Evolutionary conservation across 768 basidiomycete species (phyloP), one percentile per base, ranked within the genome.

Genomic region (Leccinum aurantiacum): DNA sequence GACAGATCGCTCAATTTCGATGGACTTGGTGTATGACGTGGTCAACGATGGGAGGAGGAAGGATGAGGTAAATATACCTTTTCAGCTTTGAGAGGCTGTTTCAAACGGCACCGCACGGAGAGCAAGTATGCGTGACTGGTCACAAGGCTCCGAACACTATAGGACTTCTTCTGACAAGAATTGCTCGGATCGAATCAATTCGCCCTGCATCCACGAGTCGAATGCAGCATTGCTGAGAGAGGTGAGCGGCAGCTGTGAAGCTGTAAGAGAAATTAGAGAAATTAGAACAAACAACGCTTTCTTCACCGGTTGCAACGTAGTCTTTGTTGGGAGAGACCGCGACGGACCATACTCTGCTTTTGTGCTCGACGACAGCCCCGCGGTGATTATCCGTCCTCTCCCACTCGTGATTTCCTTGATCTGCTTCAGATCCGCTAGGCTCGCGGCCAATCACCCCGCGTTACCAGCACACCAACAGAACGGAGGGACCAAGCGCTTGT

Each of bases 401-500:
- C 71, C 67, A 61, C 37, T 65, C 61, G 41, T 46, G 62, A 50
- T 56, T 52, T 38, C 52, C 59, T 61, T 60, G 63, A 56, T 60
- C 51, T 37, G 37, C 62, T 49, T 57, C 64, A 58, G 70, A 63
- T 50, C 60, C 54, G 53, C 72, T 70, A 17, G 70, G 60, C 54
- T 72, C 72, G 33, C 65, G 67, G 35, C 74, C 66, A 56, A 72
- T 63, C 60, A 69, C 58, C 35, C 70, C 64, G 17, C 64, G 74
- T 25, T 14, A 72, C 72, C 62, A 63, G 54, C 35, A 64, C 72
- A 51, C 63, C 35, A 62, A 60, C 78, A 71, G 60, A 86, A 69
- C 71, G 78, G 59, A 86, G 63, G 24, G 85, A 85, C 84, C 84
- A 86, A 6, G 78, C 71, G 53, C 84, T 65, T 10, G 61, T 82